phyloP scores from a whole-genome alignment of 176 grass and related monocot species.

The Oryza coarctata region DNA sequence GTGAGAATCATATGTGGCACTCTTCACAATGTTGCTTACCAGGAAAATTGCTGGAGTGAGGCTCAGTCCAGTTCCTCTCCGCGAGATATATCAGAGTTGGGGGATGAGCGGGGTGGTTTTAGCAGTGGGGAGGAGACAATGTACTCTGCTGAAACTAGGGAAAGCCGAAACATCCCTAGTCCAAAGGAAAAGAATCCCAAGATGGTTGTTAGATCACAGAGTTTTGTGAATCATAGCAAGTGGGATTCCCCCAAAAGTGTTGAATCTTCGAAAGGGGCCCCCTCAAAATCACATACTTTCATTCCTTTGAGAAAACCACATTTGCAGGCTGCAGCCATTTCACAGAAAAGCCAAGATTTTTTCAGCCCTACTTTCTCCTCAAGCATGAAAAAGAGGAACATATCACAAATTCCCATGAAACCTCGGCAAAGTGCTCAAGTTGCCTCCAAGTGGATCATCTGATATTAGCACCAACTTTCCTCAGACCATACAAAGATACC shows the following conservation, averaged over 20 bases:
- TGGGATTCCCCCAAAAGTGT: conserved; percentile 72
- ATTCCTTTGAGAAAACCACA: conserved; percentile 68
- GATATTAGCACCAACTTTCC: neutral
- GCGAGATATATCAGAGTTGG: conserved; percentile 49
- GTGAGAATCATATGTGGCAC: conserved; percentile 40
- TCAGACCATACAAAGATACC: conserved; percentile 33
- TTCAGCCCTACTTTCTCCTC: conserved; percentile 83
- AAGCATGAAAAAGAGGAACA: conserved; percentile 89
- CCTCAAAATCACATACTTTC: conserved; percentile 58
- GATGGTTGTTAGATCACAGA: conserved; percentile 68
- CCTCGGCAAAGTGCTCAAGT: conserved; percentile 53
- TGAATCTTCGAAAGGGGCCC: conserved; percentile 42
- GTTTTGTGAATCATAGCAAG: conserved; percentile 74
- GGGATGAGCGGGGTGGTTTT: conserved; percentile 57
- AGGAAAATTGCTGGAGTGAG: conserved; percentile 79
- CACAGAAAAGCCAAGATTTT: conserved; percentile 86
- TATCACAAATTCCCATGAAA: conserved; percentile 59
- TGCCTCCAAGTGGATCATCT: conserved; percentile 54
- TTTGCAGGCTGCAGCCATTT: conserved; percentile 64
- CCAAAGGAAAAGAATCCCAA: conserved; percentile 60
- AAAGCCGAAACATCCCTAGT: conserved; percentile 92
- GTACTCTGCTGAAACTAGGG: conserved; percentile 97
- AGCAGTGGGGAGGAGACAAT: conserved; percentile 92
- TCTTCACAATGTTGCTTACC: conserved; percentile 51
- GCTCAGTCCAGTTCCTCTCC: conserved; percentile 84